Percentiles rank a stretch among this genome's conserved stretches.
Conservation (phyloP, 768 basidiomycete species). For the Pisolithus albus region DNA sequence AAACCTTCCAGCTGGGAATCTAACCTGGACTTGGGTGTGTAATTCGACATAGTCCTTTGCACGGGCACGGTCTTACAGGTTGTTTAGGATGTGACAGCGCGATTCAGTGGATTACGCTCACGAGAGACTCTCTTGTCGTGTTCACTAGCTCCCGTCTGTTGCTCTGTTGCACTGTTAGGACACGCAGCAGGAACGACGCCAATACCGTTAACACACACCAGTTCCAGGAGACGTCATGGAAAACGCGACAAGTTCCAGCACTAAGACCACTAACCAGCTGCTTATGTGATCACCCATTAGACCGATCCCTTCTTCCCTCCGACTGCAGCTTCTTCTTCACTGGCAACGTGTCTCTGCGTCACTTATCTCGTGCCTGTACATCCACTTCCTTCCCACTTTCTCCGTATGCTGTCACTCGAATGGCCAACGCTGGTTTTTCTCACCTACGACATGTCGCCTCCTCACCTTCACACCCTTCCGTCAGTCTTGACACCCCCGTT, state of each 20-base stretch:
- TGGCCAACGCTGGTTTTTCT: too few relatives aligned
- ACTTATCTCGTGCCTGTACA: too few relatives aligned
- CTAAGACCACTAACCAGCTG: neutral
- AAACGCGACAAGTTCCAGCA: neutral
- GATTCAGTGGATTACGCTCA: constrained; percentile 7
- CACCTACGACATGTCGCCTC: too few relatives aligned
- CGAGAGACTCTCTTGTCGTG: constrained; percentile 3
- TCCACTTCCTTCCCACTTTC: too few relatives aligned
- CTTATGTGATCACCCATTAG: too few relatives aligned
- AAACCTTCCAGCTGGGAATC: constrained; percentile 1
- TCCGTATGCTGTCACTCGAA: too few relatives aligned
- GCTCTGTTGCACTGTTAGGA: neutral
- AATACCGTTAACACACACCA: neutral
- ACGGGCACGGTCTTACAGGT: constrained; percentile 28
- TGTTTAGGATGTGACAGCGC: neutral
- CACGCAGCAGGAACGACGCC: neutral
- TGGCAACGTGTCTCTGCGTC: too few relatives aligned
- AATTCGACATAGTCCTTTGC: constrained; percentile 74
- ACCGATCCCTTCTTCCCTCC: too few relatives aligned
- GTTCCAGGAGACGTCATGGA: too few relatives aligned
- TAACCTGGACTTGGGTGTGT: constrained; percentile 86
- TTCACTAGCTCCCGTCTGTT: neutral
- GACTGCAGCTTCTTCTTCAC: too few relatives aligned
- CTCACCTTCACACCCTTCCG: too few relatives aligned
- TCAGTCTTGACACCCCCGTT: too few relatives aligned